phyloP scores from a whole-genome alignment of 2,329 filamentous ascomycete genomes.

The Ophiostoma ulmi region DNA sequence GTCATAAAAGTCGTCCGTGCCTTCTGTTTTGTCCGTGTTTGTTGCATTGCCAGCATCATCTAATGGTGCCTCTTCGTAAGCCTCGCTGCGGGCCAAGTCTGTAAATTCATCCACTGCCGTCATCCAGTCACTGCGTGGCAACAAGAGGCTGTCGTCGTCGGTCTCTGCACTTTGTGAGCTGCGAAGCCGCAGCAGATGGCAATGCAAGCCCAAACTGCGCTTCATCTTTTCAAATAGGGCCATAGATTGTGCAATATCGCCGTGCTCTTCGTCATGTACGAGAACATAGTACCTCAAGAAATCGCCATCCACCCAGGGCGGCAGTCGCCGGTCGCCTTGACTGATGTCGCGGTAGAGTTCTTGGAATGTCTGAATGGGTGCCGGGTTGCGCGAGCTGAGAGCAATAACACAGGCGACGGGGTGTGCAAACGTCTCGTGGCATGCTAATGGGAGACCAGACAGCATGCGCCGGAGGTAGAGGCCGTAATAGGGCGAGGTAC shows the following conservation, averaged over 20 bases:
- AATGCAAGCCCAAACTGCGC: constrained; percentile 92
- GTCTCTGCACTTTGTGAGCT: constrained; percentile 81
- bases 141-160: constrained; percentile 80
- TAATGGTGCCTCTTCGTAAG: constrained; percentile 47
- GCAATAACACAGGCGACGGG: constrained; percentile 92
- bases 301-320: constrained; percentile 82
- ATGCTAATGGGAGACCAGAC: constrained; percentile 69
- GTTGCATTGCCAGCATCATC: background rate
- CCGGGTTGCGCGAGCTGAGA: constrained; percentile 80
- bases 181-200: constrained; percentile 80
- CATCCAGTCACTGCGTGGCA: constrained; percentile 84
- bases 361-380: constrained; percentile 81
- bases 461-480: constrained; percentile 79
- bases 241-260: constrained; percentile 87
- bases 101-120: constrained; percentile 79
- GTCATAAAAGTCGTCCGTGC: constrained; percentile 54
- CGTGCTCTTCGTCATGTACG: constrained; percentile 91
- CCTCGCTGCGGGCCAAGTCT: constrained; percentile 46
- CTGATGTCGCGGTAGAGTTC: constrained; percentile 81
- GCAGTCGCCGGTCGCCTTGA: constrained; percentile 66
- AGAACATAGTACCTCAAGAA: constrained; percentile 95
- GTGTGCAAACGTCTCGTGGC: constrained; percentile 91
- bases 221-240: constrained; percentile 98
- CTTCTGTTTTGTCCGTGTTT: background rate
- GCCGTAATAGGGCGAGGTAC: constrained; percentile 73